Evolutionary conservation across 257 asterid genomes (phyloP).

Genomic region (Asclepias syriaca): DNA sequence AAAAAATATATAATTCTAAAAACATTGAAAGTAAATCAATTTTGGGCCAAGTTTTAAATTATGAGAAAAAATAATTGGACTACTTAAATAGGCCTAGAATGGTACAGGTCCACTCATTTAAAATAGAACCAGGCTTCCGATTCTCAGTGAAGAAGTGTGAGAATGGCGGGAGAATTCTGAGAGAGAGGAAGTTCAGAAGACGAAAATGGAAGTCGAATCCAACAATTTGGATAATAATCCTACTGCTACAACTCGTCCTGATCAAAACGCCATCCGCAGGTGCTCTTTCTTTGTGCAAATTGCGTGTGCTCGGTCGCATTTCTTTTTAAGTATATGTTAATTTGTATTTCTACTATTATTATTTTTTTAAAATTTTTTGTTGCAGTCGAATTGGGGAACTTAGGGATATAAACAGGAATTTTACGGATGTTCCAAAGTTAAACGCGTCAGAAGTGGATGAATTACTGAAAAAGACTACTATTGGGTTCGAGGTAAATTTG

Average conservation of each 20-base stretch:
- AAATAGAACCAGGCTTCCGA: too few relatives aligned
- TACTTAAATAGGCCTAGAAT: too few relatives aligned
- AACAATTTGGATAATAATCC: neutral
- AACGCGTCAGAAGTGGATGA: constrained; percentile 30
- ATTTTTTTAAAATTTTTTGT: neutral
- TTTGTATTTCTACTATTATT: neutral
- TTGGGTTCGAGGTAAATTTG: constrained; percentile 48
- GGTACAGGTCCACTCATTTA: too few relatives aligned
- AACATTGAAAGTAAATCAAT: too few relatives aligned
- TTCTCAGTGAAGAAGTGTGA: neutral
- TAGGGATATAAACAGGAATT: constrained; percentile 24
- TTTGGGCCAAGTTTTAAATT: too few relatives aligned
- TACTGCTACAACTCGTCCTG: neutral
- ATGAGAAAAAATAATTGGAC: too few relatives aligned
- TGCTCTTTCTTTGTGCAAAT: neutral
- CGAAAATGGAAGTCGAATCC: constrained; percentile 1
- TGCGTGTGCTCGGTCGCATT: neutral
- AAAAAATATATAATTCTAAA: too few relatives aligned
- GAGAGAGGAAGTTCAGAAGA: neutral
- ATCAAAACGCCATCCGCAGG: constrained; percentile 2
- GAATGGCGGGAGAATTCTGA: constrained; percentile 6
- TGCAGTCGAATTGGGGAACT: constrained; percentile 60
- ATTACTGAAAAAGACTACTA: constrained; percentile 19
- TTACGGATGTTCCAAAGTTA: neutral
- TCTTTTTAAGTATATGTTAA: neutral